Percentiles rank a stretch among this genome's conserved stretches.
Evolutionary conservation across 192 early-diverging fungal species (phyloP).

Genomic region (Neocallimastix lanati): DNA sequence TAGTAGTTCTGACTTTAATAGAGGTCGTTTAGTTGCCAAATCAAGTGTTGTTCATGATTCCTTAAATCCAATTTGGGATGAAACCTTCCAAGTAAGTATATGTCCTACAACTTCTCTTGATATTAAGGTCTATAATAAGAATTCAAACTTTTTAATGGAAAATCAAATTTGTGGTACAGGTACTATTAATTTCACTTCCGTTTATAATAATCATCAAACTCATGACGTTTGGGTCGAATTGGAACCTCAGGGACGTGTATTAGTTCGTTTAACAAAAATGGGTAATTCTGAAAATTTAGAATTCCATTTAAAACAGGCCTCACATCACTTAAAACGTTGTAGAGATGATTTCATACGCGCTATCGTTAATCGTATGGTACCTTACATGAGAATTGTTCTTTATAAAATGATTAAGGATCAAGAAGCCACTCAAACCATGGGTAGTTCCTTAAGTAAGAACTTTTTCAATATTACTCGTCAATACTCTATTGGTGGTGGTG

Average conservation of each 20-base stretch:
- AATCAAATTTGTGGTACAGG: conserved; percentile 28
- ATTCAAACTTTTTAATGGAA: conserved; percentile 18
- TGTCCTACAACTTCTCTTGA: conserved; percentile 28
- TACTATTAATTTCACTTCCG: conserved; percentile 34
- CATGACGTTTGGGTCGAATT: conserved; percentile 51
- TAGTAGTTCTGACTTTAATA: not conserved
- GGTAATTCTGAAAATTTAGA: conserved; percentile 62
- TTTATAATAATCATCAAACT: conserved; percentile 35
- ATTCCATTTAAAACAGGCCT: conserved; percentile 63
- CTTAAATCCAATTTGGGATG: conserved; percentile 61
- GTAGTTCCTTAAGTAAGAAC: not conserved
- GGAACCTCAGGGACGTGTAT: conserved; percentile 41
- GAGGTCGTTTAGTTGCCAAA: conserved; percentile 15
- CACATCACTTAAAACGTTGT: conserved; percentile 47
- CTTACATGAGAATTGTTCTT: conserved; percentile 40
- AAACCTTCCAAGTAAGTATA: conserved; percentile 47
- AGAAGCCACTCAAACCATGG: conserved; percentile 12
- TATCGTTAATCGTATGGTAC: conserved; percentile 45
- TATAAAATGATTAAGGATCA: conserved; percentile 40
- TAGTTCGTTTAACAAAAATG: conserved; percentile 53
- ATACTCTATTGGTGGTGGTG: not conserved
- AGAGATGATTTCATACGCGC: conserved; percentile 45
- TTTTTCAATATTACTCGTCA: not conserved
- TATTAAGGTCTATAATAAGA: conserved; percentile 17
- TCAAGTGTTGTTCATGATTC: conserved; percentile 37